Evolutionary conservation across 2,329 filamentous ascomycete species (phyloP).

Genomic region (Leptodontidium sp.): DNA sequence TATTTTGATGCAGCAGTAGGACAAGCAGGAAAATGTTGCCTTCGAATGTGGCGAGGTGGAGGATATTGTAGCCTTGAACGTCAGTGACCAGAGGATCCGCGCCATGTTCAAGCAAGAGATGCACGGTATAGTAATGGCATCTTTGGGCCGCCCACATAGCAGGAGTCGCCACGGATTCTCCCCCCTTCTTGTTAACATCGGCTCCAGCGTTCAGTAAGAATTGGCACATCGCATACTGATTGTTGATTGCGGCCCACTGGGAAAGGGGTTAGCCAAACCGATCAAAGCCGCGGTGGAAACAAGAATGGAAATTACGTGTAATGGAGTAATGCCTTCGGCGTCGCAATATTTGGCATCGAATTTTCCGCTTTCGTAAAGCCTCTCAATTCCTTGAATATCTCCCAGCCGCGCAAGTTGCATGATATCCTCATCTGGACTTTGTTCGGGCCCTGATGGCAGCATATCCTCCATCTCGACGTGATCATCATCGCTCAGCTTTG

Average conservation of each 20-base stretch:
- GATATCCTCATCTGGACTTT: conserved; percentile 73
- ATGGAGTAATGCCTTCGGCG: conserved; percentile 91
- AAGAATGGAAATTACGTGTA: conserved; percentile 74
- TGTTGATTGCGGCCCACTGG: conserved; percentile 99
- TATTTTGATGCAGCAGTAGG: conserved; percentile 91
- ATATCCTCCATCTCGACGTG: conserved; percentile 48
- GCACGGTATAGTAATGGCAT: conserved; percentile 96
- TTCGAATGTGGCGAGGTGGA: conserved; percentile 96
- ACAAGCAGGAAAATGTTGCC: conserved; percentile 92
- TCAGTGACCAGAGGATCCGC: conserved; percentile 93
- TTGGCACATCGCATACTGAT: conserved; percentile 96
- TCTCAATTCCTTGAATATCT: conserved; percentile 86
- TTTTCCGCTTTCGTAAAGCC: conserved; percentile 83
- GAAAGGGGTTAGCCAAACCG: conserved; percentile 23
- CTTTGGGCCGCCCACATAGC: conserved; percentile 97
- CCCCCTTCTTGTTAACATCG: conserved; percentile 93
- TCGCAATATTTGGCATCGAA: conserved; percentile 85
- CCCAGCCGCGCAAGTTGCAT: conserved; percentile 95
- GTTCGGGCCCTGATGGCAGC: conserved; percentile 35
- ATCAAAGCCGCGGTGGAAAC: not conserved
- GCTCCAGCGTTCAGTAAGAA: conserved; percentile 83
- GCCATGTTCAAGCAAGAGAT: conserved; percentile 88
- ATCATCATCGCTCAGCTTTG: conserved; percentile 58
- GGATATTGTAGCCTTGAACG: conserved; percentile 95
- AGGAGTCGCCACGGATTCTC: conserved; percentile 92